Evolutionary conservation across 257 asterid genomes (phyloP).

Genomic region (Nicotiana benthamiana): DNA sequence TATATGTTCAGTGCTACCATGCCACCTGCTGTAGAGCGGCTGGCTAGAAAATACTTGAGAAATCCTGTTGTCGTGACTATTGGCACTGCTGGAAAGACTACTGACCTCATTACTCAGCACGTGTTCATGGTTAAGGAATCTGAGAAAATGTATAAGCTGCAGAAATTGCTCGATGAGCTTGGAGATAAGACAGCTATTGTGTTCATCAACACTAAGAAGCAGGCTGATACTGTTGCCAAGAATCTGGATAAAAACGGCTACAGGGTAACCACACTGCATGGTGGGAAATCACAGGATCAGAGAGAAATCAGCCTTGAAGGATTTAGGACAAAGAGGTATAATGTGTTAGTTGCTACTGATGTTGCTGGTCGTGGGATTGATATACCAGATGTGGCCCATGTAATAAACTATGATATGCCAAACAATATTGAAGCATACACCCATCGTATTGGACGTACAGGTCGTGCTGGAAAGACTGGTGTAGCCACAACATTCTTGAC

Average conservation of each 20-base stretch:
- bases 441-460: constrained; percentile 11
- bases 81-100: constrained; percentile 59
- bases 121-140: constrained; percentile 49
- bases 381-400: constrained; percentile 62
- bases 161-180: constrained; percentile 42
- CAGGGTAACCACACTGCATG: constrained; percentile 56
- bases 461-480: constrained; percentile 40
- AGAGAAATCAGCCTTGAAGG: constrained; percentile 58
- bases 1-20: constrained; percentile 62
- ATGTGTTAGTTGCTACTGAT: constrained; percentile 55
- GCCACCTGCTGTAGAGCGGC: constrained; percentile 58
- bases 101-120: constrained; percentile 43
- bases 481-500: constrained; percentile 57
- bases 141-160: constrained; percentile 44
- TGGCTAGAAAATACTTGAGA: constrained; percentile 50
- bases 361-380: constrained; percentile 69
- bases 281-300: constrained; percentile 58
- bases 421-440: constrained; percentile 10
- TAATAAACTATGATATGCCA: constrained; percentile 53
- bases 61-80: constrained; percentile 59
- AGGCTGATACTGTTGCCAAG: constrained; percentile 44
- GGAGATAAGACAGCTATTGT: constrained; percentile 58
- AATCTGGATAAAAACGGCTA: constrained; percentile 37
- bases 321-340: constrained; percentile 47
- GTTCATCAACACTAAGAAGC: constrained; percentile 46